Conservation (phyloP, 805 yeast species). For the Pichia manshurica region DNA sequence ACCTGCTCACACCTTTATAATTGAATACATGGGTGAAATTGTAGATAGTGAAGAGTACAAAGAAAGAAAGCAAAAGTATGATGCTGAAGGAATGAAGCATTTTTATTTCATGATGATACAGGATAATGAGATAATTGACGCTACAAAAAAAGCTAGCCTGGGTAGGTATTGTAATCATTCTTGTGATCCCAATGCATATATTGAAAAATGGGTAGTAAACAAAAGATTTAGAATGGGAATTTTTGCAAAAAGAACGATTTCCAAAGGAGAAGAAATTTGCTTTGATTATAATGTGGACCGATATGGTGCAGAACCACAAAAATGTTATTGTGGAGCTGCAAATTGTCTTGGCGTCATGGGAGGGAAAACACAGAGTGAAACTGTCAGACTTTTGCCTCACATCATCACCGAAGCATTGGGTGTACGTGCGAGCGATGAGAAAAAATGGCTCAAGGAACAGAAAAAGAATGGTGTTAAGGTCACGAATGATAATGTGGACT, state of each 20-base stretch:
- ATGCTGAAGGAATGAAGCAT: slow-evolving; percentile 61
- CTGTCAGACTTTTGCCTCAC: slow-evolving; percentile 78
- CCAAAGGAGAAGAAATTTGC: slow-evolving; percentile 82
- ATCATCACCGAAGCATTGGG: slow-evolving; percentile 82
- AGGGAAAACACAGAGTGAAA: slow-evolving; percentile 94
- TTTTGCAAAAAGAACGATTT: slow-evolving; percentile 72
- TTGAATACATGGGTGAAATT: slow-evolving; percentile 93
- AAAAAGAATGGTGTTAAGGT: slow-evolving; percentile 41
- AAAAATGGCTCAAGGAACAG: slow-evolving; percentile 62
- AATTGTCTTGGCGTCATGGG: slow-evolving; percentile 93
- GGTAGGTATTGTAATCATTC: slow-evolving; percentile 95
- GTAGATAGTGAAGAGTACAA: slow-evolving; percentile 76
- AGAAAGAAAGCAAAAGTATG: slow-evolving; percentile 69
- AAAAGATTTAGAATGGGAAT: slow-evolving; percentile 90
- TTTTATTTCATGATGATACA: slow-evolving; percentile 96
- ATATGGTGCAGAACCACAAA: slow-evolving; percentile 91
- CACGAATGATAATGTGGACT: slow-evolving; percentile 47
- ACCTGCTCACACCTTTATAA: slow-evolving; percentile 63
- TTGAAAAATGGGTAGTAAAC: slow-evolving; percentile 96
- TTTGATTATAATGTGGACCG: slow-evolving; percentile 92
- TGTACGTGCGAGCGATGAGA: slow-evolving; percentile 60
- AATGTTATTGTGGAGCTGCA: slow-evolving; percentile 88
- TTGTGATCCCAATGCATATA: slow-evolving; percentile 90
- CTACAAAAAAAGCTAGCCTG: slow-evolving; percentile 80
- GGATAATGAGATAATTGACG: slow-evolving; percentile 89